Evolutionary conservation across 2,329 filamentous ascomycete species (phyloP).

Genomic region (Pochonia chlamydosporia): DNA sequence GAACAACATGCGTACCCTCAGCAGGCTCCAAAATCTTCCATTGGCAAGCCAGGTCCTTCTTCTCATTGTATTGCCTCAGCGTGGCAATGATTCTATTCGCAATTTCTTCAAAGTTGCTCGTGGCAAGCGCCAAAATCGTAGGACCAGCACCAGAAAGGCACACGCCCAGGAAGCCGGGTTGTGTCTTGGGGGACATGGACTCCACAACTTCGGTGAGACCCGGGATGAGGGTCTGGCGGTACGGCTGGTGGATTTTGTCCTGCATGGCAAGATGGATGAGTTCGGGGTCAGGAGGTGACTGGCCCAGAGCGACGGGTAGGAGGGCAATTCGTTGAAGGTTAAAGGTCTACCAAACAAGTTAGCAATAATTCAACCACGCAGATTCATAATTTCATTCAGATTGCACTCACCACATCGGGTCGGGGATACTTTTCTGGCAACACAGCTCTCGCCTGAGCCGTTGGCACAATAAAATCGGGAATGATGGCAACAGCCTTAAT

Average conservation of each 20-base stretch:
- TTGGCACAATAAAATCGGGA: constrained; percentile 92
- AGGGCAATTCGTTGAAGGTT: constrained; percentile 93
- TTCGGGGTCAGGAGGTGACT: constrained; percentile 83
- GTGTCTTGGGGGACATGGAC: constrained; percentile 81
- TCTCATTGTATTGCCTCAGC: constrained; percentile 55
- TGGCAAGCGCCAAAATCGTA: constrained; percentile 89
- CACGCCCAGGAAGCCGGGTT: constrained; percentile 85
- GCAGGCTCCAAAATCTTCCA: constrained; percentile 90
- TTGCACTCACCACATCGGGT: constrained; percentile 66
- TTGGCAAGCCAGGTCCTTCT: constrained; percentile 67
- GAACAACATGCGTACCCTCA: constrained; percentile 54
- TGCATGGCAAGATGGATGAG: constrained; percentile 98
- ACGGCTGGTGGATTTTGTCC: constrained; percentile 96
- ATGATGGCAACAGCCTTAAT: constrained; percentile 98
- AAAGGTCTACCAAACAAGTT: constrained; percentile 51
- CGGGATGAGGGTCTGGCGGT: constrained; percentile 85
- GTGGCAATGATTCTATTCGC: constrained; percentile 70
- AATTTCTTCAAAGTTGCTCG: constrained; percentile 82
- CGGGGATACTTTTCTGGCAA: constrained; percentile 75
- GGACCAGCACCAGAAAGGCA: constrained; percentile 93
- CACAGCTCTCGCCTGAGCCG: constrained; percentile 81
- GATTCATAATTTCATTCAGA: neutral
- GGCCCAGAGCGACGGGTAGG: constrained; percentile 80
- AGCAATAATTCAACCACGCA: neutral
- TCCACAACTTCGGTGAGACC: constrained; percentile 86